phyloP scores from a whole-genome alignment of 768 basidiomycete genomes.

The Coprinopsis cinerea region DNA sequence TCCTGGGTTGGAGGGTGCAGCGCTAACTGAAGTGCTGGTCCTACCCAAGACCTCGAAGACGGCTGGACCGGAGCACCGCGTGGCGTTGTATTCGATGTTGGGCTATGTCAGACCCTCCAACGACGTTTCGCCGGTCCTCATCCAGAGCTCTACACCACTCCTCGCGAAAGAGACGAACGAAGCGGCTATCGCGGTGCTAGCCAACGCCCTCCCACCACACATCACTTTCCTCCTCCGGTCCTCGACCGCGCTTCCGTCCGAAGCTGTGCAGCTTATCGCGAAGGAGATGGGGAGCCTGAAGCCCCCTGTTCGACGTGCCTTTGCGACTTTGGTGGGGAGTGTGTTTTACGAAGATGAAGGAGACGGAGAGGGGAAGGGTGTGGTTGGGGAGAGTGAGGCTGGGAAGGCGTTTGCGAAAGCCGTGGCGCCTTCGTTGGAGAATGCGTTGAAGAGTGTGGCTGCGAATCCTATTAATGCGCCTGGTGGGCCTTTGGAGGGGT shows the following conservation, averaged over 20 bases:
- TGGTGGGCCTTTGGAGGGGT: constrained; percentile 78
- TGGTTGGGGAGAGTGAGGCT: constrained; percentile 34
- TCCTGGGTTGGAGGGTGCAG: constrained; percentile 16
- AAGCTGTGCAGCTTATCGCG: constrained; percentile 42
- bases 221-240: constrained; percentile 48
- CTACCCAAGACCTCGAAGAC: constrained; percentile 84
- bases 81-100: constrained; percentile 77
- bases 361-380: too few relatives aligned
- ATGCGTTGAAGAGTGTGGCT: constrained; percentile 58
- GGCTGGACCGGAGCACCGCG: constrained; percentile 78
- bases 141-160: constrained; percentile 37
- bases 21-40: constrained; percentile 61
- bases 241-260: constrained; percentile 32
- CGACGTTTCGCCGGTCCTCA: constrained; percentile 34
- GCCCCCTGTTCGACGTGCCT: constrained; percentile 50
- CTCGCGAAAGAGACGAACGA: constrained; percentile 79
- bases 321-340: constrained; percentile 55
- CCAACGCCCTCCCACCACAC: constrained; percentile 51
- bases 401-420: constrained; percentile 47
- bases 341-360: constrained; percentile 46
- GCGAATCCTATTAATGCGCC: constrained; percentile 52
- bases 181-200: constrained; percentile 47
- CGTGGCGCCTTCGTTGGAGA: constrained; percentile 60
- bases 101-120: constrained; percentile 41
- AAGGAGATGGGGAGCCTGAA: constrained; percentile 75